Evolutionary conservation across 257 asterid genomes (phyloP).

Genomic region (Echites panduratus): DNA sequence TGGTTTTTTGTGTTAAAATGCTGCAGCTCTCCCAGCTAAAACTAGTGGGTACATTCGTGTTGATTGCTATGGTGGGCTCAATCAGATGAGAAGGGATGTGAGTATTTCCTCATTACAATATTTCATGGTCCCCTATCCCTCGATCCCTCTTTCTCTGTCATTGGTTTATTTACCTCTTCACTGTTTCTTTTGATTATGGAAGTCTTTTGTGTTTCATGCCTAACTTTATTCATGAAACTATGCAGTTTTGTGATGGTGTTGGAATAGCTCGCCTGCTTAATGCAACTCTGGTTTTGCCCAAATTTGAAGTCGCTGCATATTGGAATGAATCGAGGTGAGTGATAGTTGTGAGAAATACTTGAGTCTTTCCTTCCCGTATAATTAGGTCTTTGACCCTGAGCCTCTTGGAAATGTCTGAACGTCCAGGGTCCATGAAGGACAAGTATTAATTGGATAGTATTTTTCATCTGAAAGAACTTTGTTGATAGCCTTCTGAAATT

Average conservation of each 20-base stretch:
- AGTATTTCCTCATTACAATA: conserved; percentile 23
- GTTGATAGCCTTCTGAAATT: neutral
- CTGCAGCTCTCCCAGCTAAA: conserved; percentile 87
- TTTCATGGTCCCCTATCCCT: neutral
- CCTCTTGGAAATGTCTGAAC: neutral
- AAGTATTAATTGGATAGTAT: neutral
- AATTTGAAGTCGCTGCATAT: conserved; percentile 93
- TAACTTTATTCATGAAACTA: neutral
- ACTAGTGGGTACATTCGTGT: conserved; percentile 86
- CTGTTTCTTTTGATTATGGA: neutral
- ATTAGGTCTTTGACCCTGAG: neutral
- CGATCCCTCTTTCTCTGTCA: neutral
- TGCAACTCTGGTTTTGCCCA: conserved; percentile 93
- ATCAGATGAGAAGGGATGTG: conserved; percentile 99
- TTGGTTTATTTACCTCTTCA: conserved; percentile 1
- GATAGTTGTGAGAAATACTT: neutral
- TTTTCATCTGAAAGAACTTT: neutral
- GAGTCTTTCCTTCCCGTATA: neutral
- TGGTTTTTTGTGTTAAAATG: conserved; percentile 92
- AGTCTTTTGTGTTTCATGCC: neutral
- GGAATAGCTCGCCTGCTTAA: conserved; percentile 92
- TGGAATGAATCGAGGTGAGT: conserved; percentile 93
- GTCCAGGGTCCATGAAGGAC: neutral
- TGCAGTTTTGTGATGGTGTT: conserved; percentile 97
- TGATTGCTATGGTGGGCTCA: conserved; percentile 99